Base-by-base conservation (phyloP, 805 yeast species). In the Starmerella potacharoeniae region DNA sequence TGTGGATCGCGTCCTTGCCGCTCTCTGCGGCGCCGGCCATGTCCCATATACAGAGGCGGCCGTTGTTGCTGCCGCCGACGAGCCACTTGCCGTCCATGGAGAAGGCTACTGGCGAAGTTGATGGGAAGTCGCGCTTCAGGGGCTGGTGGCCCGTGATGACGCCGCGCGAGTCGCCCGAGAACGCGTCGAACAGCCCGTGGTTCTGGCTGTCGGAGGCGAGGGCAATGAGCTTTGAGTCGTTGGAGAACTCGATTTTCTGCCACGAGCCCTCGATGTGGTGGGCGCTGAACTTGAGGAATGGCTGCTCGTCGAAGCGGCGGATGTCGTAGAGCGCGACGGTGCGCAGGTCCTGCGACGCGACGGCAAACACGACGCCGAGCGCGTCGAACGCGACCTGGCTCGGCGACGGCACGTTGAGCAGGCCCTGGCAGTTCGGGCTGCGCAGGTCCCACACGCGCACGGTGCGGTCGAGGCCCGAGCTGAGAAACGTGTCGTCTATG, bases 401-500 rank as follows among this genome's bases (percentile, higher is more conserved):
- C 9, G 86, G 81, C 13, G 75, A 73, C 14, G 80, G 77, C 39
- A 78, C 74, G 28, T 78, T 79, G 29, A 82, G 65, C 5, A 76
- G 69, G 0, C 95, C 93, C 55, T 79, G 82, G 17, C 84, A 78
- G 55, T 78, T 75, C 1, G 86, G 73, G 0, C 84, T 74, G 60
- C 91, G 73, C 30, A 85, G 67, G 69, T 93, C 97, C 98, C 98
- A 93, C 6, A 86, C 61, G 59, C 93, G 79, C 1, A 89, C 85
- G 0, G 95, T 81, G 53, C 83, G 77, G 67, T 93, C 98, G 55
- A 77, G 67, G 0, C 95, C 78, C 0, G 90, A 75, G 44, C 86
- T 80, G 9, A 86, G 62, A 65, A 86, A 78, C 11, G 77, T 69
- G 63, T 83, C 89, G 54, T 76, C 75, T 5, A 78, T 72, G 0